Evolutionary conservation across 371 early-diverging fungal species (phyloP), one percentile per base, ranked within the genome.

Genomic region (Nosema muscidifuracis): DNA sequence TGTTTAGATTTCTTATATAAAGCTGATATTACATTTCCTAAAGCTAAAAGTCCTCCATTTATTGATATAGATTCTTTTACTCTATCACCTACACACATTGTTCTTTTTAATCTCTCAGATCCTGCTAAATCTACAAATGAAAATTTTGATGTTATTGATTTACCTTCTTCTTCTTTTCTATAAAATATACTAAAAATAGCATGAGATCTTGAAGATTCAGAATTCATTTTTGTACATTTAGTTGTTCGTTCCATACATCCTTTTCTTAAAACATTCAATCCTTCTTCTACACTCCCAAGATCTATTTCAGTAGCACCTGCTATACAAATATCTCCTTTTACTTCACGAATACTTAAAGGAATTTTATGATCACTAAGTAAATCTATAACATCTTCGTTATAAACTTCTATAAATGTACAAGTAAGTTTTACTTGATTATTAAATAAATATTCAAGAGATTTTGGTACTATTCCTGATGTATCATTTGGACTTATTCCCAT

Each of bases 71-170:
- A 92, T 83, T 99, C 99, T 81, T 90, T 91, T 47, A 89, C 89
- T 61, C 92, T 86, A 53, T 91, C 93, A 15, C 95, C 97, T 57
- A 88, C 89, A 1, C 95, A 93, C 38, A 89, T 86, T 0, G 97
- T 95, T 40, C 90, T 86, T 82, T 96, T 97, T 24, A 95, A 80
- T 61, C 98, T 87, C 82, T 99, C 99, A 42, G 91, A 91, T 24
- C 99, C 99, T 33, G 99, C 99, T 76, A 99, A 84, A 86, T 99
- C 99, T 43, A 99, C 97, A 87, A 99, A 97, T 79, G 61, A 60
- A 36, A 75, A 22, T 38, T 69, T 64, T 10, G 71, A 68, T 7
- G 40, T 24, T 13, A 31, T 57, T 24, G 71, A 38, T n/a, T 58
- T 62, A 13, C 61, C 53, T n/a, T 60, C 84, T 79, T 18, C 82